Evolutionary conservation across 352 stramenopile species (phyloP).

Genomic region (Phytopythium delawarense): DNA sequence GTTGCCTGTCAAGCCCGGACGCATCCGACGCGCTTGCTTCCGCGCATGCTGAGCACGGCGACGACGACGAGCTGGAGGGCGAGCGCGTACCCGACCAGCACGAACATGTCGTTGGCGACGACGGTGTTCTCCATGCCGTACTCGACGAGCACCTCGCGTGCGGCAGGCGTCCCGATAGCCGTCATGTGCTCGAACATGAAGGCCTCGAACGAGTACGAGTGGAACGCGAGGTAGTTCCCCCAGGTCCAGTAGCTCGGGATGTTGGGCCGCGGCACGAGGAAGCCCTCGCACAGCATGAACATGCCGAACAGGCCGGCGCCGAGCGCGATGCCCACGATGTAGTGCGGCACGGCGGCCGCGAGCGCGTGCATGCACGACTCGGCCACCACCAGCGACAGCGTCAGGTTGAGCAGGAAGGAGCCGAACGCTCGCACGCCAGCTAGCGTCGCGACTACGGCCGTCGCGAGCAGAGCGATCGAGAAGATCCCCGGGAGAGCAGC

Average conservation of each 20-base stretch:
- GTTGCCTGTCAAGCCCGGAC: neutral
- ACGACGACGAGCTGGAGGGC: conserved; percentile 49
- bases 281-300: conserved; percentile 87
- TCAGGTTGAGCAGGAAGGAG: conserved; percentile 68
- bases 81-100: conserved; percentile 43
- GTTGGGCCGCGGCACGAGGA: conserved; percentile 60
- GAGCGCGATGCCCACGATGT: conserved; percentile 86
- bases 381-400: conserved; percentile 67
- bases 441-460: conserved; percentile 43
- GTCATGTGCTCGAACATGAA: conserved; percentile 87
- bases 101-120: conserved; percentile 47
- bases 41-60: conserved; percentile 22
- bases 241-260: conserved; percentile 80
- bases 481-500: conserved; percentile 55
- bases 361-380: conserved; percentile 84
- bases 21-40: neutral
- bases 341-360: conserved; percentile 72
- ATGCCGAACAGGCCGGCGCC: conserved; percentile 80
- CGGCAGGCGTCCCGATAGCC: conserved; percentile 8
- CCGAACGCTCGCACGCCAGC: conserved; percentile 52
- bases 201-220: conserved; percentile 82
- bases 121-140: conserved; percentile 65
- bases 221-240: conserved; percentile 85
- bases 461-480: conserved; percentile 57
- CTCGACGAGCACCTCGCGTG: conserved; percentile 22